A percentile compares a stretch with the other conserved stretches of the same genome.
Evolutionary conservation across 352 stramenopile species (phyloP).

Genomic region (Globisporangium cystogenes): DNA sequence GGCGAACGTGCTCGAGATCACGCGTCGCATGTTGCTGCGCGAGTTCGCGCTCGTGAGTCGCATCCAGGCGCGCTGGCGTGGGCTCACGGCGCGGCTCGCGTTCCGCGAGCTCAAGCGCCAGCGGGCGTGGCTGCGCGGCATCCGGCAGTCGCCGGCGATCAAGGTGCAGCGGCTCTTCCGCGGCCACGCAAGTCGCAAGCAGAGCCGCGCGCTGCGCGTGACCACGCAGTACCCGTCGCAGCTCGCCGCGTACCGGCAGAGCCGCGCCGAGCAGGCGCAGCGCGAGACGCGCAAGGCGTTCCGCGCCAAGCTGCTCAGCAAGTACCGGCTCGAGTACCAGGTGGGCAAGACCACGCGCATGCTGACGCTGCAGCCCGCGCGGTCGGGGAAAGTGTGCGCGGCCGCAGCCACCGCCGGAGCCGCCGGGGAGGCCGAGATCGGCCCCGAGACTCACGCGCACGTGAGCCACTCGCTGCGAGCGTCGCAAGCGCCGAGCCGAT

Average conservation of each 20-base stretch:
- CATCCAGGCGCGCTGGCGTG: slow-evolving; percentile 62
- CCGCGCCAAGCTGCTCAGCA: slow-evolving; percentile 40
- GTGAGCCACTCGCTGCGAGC: slow-evolving; percentile 9
- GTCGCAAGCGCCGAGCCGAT: not conserved
- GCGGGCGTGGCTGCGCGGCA: slow-evolving; percentile 46
- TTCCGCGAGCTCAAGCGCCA: slow-evolving; percentile 66
- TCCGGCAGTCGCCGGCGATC: slow-evolving; percentile 59
- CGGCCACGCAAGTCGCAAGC: slow-evolving; percentile 29
- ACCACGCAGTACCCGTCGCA: slow-evolving; percentile 38
- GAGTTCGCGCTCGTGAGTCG: slow-evolving; percentile 64
- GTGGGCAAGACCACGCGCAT: slow-evolving; percentile 44
- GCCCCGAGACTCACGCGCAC: slow-evolving; percentile 13
- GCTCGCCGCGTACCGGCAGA: slow-evolving; percentile 28
- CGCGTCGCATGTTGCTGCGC: slow-evolving; percentile 47
- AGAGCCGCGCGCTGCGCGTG: slow-evolving; percentile 29
- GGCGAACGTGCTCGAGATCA: slow-evolving; percentile 68
- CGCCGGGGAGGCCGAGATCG: not conserved
- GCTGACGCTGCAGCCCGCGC: slow-evolving; percentile 20
- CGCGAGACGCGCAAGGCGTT: slow-evolving; percentile 25
- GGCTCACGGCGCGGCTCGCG: slow-evolving; percentile 51
- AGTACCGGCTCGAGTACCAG: slow-evolving; percentile 54
- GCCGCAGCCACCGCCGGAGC: not conserved
- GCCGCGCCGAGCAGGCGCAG: slow-evolving; percentile 19
- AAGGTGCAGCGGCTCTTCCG: slow-evolving; percentile 69
- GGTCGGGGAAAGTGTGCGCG: not conserved